These are phyloP conservation scores for Suillus lakei DNA, from an alignment of 768 basidiomycete species.

Conservation along the genomic window DNA sequence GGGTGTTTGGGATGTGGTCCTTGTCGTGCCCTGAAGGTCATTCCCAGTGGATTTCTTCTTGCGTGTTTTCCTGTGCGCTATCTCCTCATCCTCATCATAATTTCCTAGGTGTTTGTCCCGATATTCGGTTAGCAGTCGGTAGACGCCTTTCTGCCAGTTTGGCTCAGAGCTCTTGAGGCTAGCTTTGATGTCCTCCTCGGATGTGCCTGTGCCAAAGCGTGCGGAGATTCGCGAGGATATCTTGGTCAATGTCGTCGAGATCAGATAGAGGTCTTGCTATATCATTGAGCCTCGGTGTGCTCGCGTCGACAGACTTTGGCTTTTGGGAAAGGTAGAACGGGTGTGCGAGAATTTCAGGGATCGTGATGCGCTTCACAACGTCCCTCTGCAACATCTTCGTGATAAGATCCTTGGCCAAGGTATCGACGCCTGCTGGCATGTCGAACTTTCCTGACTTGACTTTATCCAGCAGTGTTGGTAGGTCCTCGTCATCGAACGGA, in stretches of 20 bases:
- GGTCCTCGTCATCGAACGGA: constrained; percentile 94
- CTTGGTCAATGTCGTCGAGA: constrained; percentile 75
- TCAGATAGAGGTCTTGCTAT: constrained; percentile 72
- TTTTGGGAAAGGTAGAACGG: constrained; percentile 72
- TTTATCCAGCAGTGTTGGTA: constrained; percentile 76
- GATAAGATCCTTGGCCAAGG: constrained; percentile 77
- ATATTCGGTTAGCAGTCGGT: constrained; percentile 87
- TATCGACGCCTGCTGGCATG: constrained; percentile 74
- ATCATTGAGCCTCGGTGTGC: constrained; percentile 64
- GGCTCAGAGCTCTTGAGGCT: constrained; percentile 68
- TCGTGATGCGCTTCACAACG: constrained; percentile 75
- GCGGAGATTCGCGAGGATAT: constrained; percentile 87
- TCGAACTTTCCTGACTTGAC: constrained; percentile 75
- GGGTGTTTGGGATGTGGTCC: constrained; percentile 28
- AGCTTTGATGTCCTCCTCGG: constrained; percentile 74
- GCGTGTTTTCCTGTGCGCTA: constrained; percentile 38
- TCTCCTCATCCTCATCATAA: constrained; percentile 72
- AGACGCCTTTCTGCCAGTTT: constrained; percentile 97
- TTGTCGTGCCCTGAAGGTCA: constrained; percentile 22
- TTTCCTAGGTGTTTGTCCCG: constrained; percentile 74
- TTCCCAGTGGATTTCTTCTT: constrained; percentile 40
- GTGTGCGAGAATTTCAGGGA: constrained; percentile 78
- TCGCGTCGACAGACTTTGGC: constrained; percentile 46
- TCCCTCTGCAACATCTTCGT: constrained; percentile 81
- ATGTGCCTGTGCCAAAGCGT: constrained; percentile 89